phyloP scores from a whole-genome alignment of 139 green algal species.

The Chlamydomonas incerta region DNA sequence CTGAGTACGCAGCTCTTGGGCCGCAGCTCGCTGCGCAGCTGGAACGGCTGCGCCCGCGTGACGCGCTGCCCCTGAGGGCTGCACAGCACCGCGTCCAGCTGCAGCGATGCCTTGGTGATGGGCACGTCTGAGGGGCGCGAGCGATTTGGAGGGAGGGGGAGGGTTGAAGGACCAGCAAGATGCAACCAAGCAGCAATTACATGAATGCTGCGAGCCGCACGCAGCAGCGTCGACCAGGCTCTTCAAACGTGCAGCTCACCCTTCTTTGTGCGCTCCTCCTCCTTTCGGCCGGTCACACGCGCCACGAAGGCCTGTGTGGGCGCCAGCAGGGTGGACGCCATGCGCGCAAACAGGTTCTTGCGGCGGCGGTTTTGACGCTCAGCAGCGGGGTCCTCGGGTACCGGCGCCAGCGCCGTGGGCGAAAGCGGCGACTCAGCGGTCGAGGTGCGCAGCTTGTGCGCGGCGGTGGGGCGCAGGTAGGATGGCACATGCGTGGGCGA shows the following conservation, averaged over 20 bases:
- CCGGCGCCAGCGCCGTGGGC: background rate
- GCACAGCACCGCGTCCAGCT: conserved; percentile 18
- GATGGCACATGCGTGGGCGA: conserved; percentile 4
- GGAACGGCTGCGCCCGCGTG: conserved; percentile 49
- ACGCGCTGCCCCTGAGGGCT: conserved; percentile 52
- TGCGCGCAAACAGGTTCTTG: conserved; percentile 34
- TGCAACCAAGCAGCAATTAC: too few relatives aligned
- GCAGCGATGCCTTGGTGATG: conserved; percentile 17
- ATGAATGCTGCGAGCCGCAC: too few relatives aligned
- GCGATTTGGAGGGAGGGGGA: too few relatives aligned
- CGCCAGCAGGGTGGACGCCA: conserved; percentile 44
- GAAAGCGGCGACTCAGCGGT: background rate
- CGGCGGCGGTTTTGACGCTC: background rate
- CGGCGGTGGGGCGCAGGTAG: conserved; percentile 48
- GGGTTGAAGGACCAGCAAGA: too few relatives aligned
- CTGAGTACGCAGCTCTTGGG: conserved; percentile 30
- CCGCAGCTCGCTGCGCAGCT: conserved; percentile 3
- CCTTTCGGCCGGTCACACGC: conserved; percentile 39
- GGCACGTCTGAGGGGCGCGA: conserved; percentile 20
- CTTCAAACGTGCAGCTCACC: background rate
- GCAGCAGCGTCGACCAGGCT: too few relatives aligned
- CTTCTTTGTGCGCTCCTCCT: conserved; percentile 21
- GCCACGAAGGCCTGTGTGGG: conserved; percentile 58
- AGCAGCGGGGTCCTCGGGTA: background rate
- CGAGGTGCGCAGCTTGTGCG: conserved; percentile 16